Base-by-base conservation (phyloP, 1,284 basidiomycete species). In the Mycena sp. region DNA sequence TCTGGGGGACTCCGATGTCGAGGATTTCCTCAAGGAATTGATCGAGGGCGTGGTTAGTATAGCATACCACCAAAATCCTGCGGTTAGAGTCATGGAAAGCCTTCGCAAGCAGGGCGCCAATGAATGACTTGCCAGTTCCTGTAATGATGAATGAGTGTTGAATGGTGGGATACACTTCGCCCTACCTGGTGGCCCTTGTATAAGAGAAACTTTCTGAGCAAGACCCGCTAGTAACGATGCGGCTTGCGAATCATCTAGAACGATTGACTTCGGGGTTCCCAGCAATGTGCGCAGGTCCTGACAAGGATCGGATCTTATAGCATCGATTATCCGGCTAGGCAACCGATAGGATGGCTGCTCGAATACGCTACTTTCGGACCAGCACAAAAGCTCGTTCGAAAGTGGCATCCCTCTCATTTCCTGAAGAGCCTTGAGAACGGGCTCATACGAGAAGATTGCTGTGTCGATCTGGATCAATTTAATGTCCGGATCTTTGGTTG, bases 101-200 rank as follows among this genome's bases (percentile, higher is more conserved):
- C 66, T 89, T 89, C 0, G 85, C 86, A 0, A 89, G 73, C 0
- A 90, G 73, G 0, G 86, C 85, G 1, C 88, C 88, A 32, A 90
- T 86, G 67, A 89, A 89, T 0, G 87, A 88, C 62, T 90, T 90
- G 1, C 88, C 89, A 0, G 88, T 90, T 0, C 88, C 88, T 89
- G 46, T 14, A 43, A 17, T 63, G 38, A 46, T 37, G 9, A 56
- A 55, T 16, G 19, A 9, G 44, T 26, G 16, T n/a, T n/a, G n/a
- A n/a, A n/a, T n/a, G n/a, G n/a, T n/a, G n/a, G n/a, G n/a, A n/a
- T n/a, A n/a, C n/a, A n/a, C n/a, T n/a, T n/a, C n/a, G n/a, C n/a
- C n/a, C n/a, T 72, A 88, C 88, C 88, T 49, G 88, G 88, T 0
- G 88, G 88, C 0, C 88, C 88, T 73, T 89, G 88, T 30, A 90